Evolutionary conservation across 129 eudicot genomes (phyloP).

Genomic region (Helianthus annuus): HanXRQr2.0-SUNRISE NC_035433.2:123367329-123367828

Average conservation of each 20-base stretch:
- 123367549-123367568: background rate
- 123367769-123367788: background rate
- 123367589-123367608: constrained; percentile 11
- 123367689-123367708: constrained; percentile 18
- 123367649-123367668: constrained; percentile 13
- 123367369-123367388: background rate
- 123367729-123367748: constrained; percentile 1
- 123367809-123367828: constrained; percentile 1
- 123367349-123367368: background rate
- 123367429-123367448: constrained; percentile 17
- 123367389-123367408: constrained; percentile 2
- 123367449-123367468: background rate
- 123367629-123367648: background rate
- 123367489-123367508: background rate
- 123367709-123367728: constrained; percentile 15
- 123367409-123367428: background rate
- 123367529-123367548: background rate
- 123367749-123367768: constrained; percentile 1
- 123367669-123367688: background rate
- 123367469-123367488: constrained; percentile 19
- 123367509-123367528: constrained; percentile 4
- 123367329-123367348: background rate
- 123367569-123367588: constrained; percentile 12
- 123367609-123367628: constrained; percentile 19
- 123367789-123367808: constrained; percentile 13